These are phyloP conservation scores for Xylaria digitata DNA, from an alignment of 2,329 filamentous ascomycete species.

Conservation along the genomic window DNA sequence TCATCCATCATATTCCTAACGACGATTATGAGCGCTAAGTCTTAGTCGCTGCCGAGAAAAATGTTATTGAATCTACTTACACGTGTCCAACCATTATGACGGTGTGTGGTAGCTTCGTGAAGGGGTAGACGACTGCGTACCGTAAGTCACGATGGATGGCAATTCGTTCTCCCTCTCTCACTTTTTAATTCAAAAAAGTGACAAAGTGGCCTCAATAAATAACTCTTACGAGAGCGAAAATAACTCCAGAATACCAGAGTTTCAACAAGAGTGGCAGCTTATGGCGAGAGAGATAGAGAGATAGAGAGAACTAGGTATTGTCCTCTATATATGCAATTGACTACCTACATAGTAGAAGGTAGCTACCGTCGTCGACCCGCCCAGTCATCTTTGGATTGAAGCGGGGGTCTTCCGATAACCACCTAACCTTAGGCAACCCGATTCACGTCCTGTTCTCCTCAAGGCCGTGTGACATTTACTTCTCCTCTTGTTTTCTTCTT, in stretches of 20 bases:
- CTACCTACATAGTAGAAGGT: too few species aligned
- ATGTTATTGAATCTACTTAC: constrained; percentile 34
- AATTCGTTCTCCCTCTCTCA: background rate
- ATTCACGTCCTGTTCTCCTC: background rate
- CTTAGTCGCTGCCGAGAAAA: background rate
- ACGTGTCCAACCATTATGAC: constrained; percentile 45
- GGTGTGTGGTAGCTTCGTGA: background rate
- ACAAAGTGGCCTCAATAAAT: background rate
- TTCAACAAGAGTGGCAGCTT: background rate
- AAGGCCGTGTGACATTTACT: too few species aligned
- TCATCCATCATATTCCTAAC: constrained; percentile 56
- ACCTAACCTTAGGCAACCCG: background rate
- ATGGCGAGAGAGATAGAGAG: background rate
- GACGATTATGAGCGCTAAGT: background rate
- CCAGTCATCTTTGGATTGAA: constrained; percentile 1
- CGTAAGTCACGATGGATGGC: background rate
- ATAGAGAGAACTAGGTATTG: too few species aligned
- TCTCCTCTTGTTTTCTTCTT: background rate
- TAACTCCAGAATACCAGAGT: background rate
- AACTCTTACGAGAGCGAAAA: background rate
- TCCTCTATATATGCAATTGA: too few species aligned
- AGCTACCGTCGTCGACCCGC: background rate
- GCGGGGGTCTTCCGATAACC: constrained; percentile 12
- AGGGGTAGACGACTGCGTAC: background rate
- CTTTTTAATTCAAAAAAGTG: background rate